A percentile compares a stretch with the other conserved stretches of the same genome.
Conservation (phyloP, 768 basidiomycete genomes). For the Termitomyces sp. region DNA sequence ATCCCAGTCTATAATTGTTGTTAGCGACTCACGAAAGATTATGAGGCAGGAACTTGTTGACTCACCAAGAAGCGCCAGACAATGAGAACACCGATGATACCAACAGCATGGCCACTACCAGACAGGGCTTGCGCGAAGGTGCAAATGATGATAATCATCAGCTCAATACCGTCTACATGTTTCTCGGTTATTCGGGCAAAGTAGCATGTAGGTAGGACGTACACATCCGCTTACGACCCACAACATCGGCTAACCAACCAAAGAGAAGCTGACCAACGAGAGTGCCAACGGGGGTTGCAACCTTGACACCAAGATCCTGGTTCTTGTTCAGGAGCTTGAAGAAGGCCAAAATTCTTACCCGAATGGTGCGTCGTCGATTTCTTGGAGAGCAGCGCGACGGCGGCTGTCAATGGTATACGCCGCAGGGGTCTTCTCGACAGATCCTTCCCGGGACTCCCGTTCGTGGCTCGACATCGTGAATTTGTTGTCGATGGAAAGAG, state of each 20-base stretch:
- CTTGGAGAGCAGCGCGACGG: constrained; percentile 76
- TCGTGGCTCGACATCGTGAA: constrained; percentile 30
- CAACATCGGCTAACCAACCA: constrained; percentile 74
- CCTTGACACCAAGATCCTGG: constrained; percentile 77
- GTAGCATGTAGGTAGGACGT: constrained; percentile 20
- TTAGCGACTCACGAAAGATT: neutral
- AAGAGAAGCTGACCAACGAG: constrained; percentile 74
- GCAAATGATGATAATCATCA: constrained; percentile 79
- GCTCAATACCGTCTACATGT: constrained; percentile 58
- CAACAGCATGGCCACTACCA: constrained; percentile 61
- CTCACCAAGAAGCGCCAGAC: constrained; percentile 77
- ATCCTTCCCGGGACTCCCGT: constrained; percentile 32
- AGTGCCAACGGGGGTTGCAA: constrained; percentile 73
- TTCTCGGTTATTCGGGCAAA: neutral
- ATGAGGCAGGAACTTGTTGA: neutral
- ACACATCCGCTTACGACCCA: constrained; percentile 84
- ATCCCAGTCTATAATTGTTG: constrained; percentile 54
- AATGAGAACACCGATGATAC: constrained; percentile 72
- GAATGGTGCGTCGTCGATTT: constrained; percentile 86
- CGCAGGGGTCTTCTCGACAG: constrained; percentile 27
- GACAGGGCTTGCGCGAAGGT: constrained; percentile 80
- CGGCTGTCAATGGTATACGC: constrained; percentile 58
- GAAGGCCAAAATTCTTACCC: constrained; percentile 39
- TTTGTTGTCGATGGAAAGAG: constrained; percentile 1
- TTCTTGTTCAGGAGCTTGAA: constrained; percentile 38